Percentiles rank a stretch among this genome's conserved stretches.
Conservation (phyloP, 306 rosid species). For the Cajanus cajan region DNA sequence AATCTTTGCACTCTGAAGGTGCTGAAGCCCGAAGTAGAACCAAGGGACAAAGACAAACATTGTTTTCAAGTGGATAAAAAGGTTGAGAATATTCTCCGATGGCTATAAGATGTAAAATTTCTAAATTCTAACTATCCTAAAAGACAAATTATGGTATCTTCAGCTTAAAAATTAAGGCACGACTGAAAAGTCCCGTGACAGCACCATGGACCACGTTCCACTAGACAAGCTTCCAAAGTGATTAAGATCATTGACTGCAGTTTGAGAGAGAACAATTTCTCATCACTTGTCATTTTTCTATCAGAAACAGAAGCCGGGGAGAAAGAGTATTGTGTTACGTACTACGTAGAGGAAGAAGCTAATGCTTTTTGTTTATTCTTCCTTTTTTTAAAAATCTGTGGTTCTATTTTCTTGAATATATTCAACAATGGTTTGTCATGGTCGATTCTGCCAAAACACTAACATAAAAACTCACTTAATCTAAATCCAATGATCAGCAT, state of each 20-base stretch:
- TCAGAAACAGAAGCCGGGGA: neutral
- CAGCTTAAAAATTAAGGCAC: slow-evolving; percentile 8
- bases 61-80: neutral
- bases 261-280: slow-evolving; percentile 2
- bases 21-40: neutral
- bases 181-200: slow-evolving; percentile 26
- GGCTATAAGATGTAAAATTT: slow-evolving; percentile 1
- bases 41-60: neutral
- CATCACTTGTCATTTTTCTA: neutral
- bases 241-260: neutral
- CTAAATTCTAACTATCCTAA: slow-evolving; percentile 5
- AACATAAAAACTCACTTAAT: no score
- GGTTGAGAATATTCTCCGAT: slow-evolving; percentile 27
- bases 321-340: neutral
- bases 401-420: neutral
- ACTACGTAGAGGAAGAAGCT: neutral
- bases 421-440: neutral
- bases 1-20: neutral
- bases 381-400: neutral
- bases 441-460: neutral
- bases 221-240: slow-evolving; percentile 5
- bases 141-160: slow-evolving; percentile 22
- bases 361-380: neutral
- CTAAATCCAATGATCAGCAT: neutral
- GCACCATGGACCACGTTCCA: neutral